Percentiles rank a stretch among this genome's conserved stretches.
Conservation (phyloP, 108 stramenopile genomes). For the Craspedostauros australis region DNA sequence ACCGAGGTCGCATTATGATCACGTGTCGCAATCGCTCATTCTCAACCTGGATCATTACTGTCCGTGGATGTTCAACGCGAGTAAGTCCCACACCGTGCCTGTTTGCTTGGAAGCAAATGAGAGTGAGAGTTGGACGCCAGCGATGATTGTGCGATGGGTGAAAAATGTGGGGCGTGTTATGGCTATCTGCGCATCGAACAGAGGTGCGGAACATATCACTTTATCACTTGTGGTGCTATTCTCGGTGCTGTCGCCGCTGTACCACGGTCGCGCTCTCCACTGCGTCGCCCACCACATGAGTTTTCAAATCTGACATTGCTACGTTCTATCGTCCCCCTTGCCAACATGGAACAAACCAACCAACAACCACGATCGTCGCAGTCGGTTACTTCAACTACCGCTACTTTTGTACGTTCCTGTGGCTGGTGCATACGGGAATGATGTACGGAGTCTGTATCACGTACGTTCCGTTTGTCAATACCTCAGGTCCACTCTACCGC, state of each 20-base stretch:
- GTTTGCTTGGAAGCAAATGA: neutral
- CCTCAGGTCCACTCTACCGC: conserved; percentile 29
- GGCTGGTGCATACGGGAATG: conserved; percentile 62
- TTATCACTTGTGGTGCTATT: too few species aligned
- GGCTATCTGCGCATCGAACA: too few species aligned
- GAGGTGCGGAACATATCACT: too few species aligned
- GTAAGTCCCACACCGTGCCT: conserved; percentile 14
- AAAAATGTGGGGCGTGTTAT: too few species aligned
- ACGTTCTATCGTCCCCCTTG: neutral
- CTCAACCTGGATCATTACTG: conserved; percentile 98
- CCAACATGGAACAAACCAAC: too few species aligned
- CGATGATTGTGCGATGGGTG: too few species aligned
- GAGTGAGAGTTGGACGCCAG: too few species aligned
- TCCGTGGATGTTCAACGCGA: conserved; percentile 91
- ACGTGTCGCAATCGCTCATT: conserved; percentile 77
- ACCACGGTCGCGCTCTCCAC: too few species aligned
- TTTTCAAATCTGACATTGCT: neutral
- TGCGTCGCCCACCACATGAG: neutral
- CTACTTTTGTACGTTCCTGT: conserved; percentile 94
- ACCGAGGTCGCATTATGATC: conserved; percentile 83
- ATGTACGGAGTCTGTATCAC: conserved; percentile 60
- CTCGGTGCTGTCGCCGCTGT: too few species aligned
- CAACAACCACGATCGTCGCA: too few species aligned
- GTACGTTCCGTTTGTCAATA: conserved; percentile 49
- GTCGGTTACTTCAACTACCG: conserved; percentile 97